A percentile compares a stretch with the other conserved stretches of the same genome.
Evolutionary conservation across 768 basidiomycete genomes (phyloP).

Genomic region (Cystofilobasidium ferigula): DNA sequence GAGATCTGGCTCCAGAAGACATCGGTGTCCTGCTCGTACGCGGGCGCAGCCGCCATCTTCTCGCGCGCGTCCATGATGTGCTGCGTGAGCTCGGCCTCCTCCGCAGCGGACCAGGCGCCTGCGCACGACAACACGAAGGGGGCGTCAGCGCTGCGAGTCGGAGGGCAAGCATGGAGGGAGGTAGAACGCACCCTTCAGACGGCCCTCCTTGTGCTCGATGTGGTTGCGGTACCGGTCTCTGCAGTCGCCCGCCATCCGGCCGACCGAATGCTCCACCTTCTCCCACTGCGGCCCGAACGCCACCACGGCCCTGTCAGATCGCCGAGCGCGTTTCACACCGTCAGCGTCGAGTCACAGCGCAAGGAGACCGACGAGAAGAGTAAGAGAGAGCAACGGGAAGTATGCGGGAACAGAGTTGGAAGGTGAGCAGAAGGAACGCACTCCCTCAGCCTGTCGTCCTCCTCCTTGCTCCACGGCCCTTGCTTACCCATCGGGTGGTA

Average conservation of each 20-base stretch:
- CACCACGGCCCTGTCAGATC: conserved; percentile 54
- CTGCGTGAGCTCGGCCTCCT: conserved; percentile 59
- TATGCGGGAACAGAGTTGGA: too few species aligned
- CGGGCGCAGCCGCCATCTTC: conserved; percentile 55
- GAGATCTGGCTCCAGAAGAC: conserved; percentile 74
- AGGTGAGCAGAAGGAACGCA: conserved; percentile 42
- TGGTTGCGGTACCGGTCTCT: conserved; percentile 79
- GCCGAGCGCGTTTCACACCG: too few species aligned
- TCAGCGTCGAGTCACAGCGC: neutral
- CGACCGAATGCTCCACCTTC: conserved; percentile 58
- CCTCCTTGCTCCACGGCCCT: conserved; percentile 58
- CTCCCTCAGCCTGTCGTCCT: conserved; percentile 57
- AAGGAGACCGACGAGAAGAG: neutral
- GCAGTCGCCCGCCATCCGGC: conserved; percentile 67
- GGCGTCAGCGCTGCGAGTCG: neutral
- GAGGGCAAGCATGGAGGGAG: neutral
- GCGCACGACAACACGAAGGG: conserved; percentile 9
- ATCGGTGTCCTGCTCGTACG: conserved; percentile 63
- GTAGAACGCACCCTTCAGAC: conserved; percentile 47
- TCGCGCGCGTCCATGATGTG: conserved; percentile 52
- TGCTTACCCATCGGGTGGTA: conserved; percentile 59
- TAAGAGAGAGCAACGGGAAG: neutral
- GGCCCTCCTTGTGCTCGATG: conserved; percentile 54
- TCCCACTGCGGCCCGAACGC: conserved; percentile 71
- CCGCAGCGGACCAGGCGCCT: conserved; percentile 68